A percentile compares a stretch with the other conserved stretches of the same genome.
phyloP scores from a whole-genome alignment of 768 basidiomycete species.

The Floccularia luteovirens region DNA sequence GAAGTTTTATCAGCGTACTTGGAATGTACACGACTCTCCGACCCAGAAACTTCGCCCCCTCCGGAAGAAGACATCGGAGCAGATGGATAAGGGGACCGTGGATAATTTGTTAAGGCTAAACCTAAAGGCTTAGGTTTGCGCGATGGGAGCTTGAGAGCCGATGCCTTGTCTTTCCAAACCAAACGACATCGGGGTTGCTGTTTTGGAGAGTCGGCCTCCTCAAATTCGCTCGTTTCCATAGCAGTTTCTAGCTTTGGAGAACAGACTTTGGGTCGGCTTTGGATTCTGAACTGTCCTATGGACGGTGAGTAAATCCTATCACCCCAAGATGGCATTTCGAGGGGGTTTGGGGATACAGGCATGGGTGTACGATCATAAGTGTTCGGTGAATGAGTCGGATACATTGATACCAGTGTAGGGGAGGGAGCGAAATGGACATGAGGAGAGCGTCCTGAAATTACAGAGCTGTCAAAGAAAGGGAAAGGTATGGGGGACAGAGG shows the following conservation, averaged over 20 bases:
- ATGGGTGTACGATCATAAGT: constrained; percentile 63
- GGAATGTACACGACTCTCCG: not conserved
- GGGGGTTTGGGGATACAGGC: constrained; percentile 46
- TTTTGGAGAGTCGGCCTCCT: not conserved
- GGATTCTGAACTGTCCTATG: constrained; percentile 25
- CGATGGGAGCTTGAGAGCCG: constrained; percentile 9
- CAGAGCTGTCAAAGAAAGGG: constrained; percentile 21
- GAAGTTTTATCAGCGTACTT: not conserved
- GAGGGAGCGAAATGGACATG: constrained; percentile 67
- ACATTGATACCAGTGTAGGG: constrained; percentile 46
- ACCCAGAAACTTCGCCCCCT: constrained; percentile 9
- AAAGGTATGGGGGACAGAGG: constrained; percentile 26
- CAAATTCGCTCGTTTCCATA: too few species aligned
- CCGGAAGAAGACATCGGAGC: constrained; percentile 18
- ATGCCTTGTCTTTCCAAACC: too few species aligned
- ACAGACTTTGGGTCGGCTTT: too few species aligned
- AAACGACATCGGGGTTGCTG: too few species aligned
- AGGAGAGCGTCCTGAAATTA: constrained; percentile 27
- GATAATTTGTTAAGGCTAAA: constrained; percentile 23
- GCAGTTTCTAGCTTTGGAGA: too few species aligned
- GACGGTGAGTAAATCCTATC: constrained; percentile 35
- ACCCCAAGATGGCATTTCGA: constrained; percentile 47
- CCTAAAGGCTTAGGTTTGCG: constrained; percentile 14
- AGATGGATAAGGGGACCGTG: constrained; percentile 35
- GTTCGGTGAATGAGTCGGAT: constrained; percentile 46